Evolutionary conservation across 1,139 yeast species (phyloP).

Genomic region (Zhuliangozyma parablackwelliae): DNA sequence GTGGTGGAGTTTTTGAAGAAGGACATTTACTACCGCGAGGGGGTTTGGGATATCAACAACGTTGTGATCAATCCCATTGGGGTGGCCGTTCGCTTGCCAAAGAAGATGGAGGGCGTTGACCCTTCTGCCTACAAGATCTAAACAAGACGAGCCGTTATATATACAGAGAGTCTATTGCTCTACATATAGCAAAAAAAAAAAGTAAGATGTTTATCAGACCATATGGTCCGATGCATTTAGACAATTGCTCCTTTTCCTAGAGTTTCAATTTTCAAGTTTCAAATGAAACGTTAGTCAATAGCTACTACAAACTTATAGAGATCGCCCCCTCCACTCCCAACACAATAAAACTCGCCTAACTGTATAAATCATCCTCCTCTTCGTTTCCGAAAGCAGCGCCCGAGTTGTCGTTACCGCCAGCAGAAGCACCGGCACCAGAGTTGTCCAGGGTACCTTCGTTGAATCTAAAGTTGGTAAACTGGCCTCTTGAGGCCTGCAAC

Average conservation of each 20-base stretch:
- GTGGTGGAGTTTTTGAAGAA: slow-evolving; percentile 57
- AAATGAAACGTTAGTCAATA: too few relatives aligned
- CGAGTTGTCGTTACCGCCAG: slow-evolving; percentile 9
- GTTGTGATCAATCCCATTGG: slow-evolving; percentile 55
- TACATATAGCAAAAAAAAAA: too few relatives aligned
- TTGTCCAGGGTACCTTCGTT: slow-evolving; percentile 25
- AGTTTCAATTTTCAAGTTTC: too few relatives aligned
- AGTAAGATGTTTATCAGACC: too few relatives aligned
- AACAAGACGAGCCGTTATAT: not conserved
- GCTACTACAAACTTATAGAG: too few relatives aligned
- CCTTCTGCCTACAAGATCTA: slow-evolving; percentile 12
- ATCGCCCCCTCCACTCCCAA: not conserved
- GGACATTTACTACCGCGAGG: slow-evolving; percentile 61
- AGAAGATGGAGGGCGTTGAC: slow-evolving; percentile 21
- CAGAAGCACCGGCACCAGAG: slow-evolving; percentile 12
- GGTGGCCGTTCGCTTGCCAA: slow-evolving; percentile 32
- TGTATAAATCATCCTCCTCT: slow-evolving; percentile 93
- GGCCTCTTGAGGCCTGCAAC: slow-evolving; percentile 93
- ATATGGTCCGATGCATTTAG: too few relatives aligned
- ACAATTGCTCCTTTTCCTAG: too few relatives aligned
- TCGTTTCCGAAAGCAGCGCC: slow-evolving; percentile 57
- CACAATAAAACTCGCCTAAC: slow-evolving; percentile 28
- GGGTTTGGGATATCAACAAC: slow-evolving; percentile 73
- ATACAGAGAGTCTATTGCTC: too few relatives aligned
- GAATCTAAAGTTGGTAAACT: slow-evolving; percentile 71